Conservation (phyloP, 2,329 filamentous ascomycete genomes). For the Furcasterigmium sp. region DNA sequence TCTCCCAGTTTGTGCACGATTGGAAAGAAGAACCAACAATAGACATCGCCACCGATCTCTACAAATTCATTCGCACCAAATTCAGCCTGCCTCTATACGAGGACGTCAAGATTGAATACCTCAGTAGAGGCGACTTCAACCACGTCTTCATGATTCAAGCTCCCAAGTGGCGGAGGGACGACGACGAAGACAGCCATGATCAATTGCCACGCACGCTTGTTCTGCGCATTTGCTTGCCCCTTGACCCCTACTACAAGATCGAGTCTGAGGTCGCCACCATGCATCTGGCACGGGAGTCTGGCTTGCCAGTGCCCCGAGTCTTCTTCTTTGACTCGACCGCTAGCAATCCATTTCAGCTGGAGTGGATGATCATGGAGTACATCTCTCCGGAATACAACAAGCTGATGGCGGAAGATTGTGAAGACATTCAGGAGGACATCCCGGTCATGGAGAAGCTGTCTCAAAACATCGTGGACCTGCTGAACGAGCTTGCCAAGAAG, state of each 20-base stretch:
- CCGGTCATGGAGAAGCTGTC: neutral
- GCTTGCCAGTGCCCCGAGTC: constrained; percentile 3
- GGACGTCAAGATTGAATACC: no score
- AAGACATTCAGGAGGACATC: neutral
- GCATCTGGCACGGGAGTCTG: constrained; percentile 1
- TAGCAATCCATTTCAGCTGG: constrained; percentile 8
- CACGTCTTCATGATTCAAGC: neutral
- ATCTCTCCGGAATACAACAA: no score
- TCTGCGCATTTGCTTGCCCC: constrained; percentile 7
- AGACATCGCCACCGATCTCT: no score
- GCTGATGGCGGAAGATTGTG: neutral
- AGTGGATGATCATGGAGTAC: constrained; percentile 12
- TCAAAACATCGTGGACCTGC: neutral
- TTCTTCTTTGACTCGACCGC: constrained; percentile 9
- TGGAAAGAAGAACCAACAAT: no score
- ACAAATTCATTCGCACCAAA: no score
- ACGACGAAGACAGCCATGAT: neutral
- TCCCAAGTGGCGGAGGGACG: constrained; percentile 1
- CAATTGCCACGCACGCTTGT: constrained; percentile 3
- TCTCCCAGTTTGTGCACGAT: no score
- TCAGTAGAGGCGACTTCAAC: neutral
- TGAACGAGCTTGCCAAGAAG: neutral
- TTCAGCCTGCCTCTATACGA: no score
- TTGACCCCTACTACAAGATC: constrained; percentile 7
- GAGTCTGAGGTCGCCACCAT: constrained; percentile 13